Evolutionary conservation across 495 filamentous ascomycete genomes (phyloP).

Genomic region (Lichina pygmaea): DNA sequence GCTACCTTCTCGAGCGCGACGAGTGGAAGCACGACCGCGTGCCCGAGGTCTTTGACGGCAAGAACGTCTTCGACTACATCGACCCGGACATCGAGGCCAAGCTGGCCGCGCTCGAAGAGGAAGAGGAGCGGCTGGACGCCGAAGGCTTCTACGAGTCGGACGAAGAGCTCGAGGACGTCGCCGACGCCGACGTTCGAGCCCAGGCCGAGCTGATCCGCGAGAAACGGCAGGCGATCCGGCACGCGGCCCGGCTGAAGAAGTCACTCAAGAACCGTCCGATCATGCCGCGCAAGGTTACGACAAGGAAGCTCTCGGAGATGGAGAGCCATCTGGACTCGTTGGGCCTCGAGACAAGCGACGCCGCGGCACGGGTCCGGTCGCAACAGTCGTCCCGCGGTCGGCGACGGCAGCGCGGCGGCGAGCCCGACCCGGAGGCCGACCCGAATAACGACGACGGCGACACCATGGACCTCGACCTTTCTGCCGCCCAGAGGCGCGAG

Average conservation of each 20-base stretch:
- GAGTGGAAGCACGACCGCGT: slow-evolving; percentile 94
- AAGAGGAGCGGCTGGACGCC: slow-evolving; percentile 72
- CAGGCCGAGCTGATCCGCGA: slow-evolving; percentile 90
- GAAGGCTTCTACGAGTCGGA: slow-evolving; percentile 57
- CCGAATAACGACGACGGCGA: slow-evolving; percentile 28
- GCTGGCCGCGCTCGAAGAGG: slow-evolving; percentile 70
- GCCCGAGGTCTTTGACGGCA: slow-evolving; percentile 75
- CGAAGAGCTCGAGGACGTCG: slow-evolving; percentile 41
- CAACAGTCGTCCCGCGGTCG: slow-evolving; percentile 34
- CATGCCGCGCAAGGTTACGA: slow-evolving; percentile 52
- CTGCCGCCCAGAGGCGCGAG: slow-evolving; percentile 20
- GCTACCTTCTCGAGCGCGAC: slow-evolving; percentile 58
- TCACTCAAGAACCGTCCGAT: slow-evolving; percentile 83
- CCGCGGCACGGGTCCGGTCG: slow-evolving; percentile 41
- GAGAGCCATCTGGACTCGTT: slow-evolving; percentile 58
- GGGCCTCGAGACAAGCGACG: slow-evolving; percentile 56
- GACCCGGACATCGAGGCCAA: slow-evolving; percentile 91
- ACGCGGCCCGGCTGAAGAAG: slow-evolving; percentile 79
- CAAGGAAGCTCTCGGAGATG: slow-evolving; percentile 61
- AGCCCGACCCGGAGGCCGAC: slow-evolving; percentile 11
- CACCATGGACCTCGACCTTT: slow-evolving; percentile 66
- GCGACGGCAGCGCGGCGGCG: slow-evolving; percentile 9
- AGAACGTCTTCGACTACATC: slow-evolving; percentile 90
- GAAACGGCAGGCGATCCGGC: slow-evolving; percentile 65
- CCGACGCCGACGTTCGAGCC: slow-evolving; percentile 59